Conservation (phyloP, 2,329 filamentous ascomycete species). For the Stemphylium vesicarium region DNA sequence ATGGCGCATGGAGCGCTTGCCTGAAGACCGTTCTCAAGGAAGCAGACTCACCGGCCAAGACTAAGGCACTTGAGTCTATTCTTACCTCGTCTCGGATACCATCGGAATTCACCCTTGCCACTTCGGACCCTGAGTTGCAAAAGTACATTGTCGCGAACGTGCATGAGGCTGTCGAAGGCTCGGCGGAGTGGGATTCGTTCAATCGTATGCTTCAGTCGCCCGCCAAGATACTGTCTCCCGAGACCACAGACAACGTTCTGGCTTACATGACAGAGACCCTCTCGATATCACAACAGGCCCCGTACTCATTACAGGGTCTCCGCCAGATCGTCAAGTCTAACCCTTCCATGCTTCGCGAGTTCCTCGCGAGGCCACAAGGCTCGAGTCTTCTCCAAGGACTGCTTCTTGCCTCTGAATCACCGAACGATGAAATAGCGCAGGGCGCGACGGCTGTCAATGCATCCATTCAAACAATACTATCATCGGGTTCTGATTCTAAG, state of each 20-base stretch:
- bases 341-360: slow-evolving; percentile 51
- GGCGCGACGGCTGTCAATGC: slow-evolving; percentile 49
- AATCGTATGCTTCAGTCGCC: slow-evolving; percentile 45
- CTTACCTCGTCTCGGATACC: slow-evolving; percentile 47
- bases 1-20: slow-evolving; percentile 38
- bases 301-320: slow-evolving; percentile 53
- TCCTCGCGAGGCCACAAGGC: slow-evolving; percentile 54
- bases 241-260: slow-evolving; percentile 49
- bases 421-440: slow-evolving; percentile 58
- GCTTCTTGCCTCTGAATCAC: slow-evolving; percentile 60
- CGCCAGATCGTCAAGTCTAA: slow-evolving; percentile 52
- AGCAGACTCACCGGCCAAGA: slow-evolving; percentile 35
- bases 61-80: slow-evolving; percentile 39
- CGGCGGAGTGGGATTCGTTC: slow-evolving; percentile 46
- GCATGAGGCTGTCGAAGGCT: slow-evolving; percentile 39
- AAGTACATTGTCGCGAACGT: slow-evolving; percentile 41
- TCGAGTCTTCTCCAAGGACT: slow-evolving; percentile 60
- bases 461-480: slow-evolving; percentile 44
- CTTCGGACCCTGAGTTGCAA: slow-evolving; percentile 45
- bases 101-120: slow-evolving; percentile 44
- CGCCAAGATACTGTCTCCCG: slow-evolving; percentile 40
- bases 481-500: slow-evolving; percentile 49
- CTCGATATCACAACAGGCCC: slow-evolving; percentile 43
- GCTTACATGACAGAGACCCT: slow-evolving; percentile 49
- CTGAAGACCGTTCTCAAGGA: slow-evolving; percentile 39